Conservation (phyloP, 2,329 filamentous ascomycete genomes). For the Xylariaceae sp. region DNA sequence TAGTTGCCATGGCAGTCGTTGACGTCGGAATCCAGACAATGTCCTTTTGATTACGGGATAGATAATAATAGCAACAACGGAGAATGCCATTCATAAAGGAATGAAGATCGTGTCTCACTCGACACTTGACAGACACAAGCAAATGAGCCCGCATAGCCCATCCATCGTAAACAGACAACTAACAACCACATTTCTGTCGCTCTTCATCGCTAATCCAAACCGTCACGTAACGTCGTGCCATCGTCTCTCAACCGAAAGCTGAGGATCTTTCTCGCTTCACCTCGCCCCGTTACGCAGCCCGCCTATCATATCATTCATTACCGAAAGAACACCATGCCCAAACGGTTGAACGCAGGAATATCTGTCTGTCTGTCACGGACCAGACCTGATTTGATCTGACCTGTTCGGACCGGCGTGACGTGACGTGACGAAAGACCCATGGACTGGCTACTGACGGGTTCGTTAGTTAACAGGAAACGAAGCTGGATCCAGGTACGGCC, state of each 20-base stretch:
- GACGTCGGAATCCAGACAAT: neutral
- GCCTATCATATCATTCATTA: neutral
- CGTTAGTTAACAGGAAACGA: too few species aligned
- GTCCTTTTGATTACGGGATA: neutral
- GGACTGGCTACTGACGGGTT: too few species aligned
- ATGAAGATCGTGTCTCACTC: neutral
- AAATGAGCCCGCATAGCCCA: neutral
- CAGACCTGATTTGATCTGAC: too few species aligned
- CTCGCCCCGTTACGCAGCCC: neutral
- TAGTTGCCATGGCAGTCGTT: neutral
- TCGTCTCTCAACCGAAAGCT: neutral
- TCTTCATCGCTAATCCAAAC: neutral
- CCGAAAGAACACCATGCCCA: neutral
- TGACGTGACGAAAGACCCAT: neutral
- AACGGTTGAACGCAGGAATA: slow-evolving; percentile 8
- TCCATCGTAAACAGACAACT: neutral
- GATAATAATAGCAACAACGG: neutral
- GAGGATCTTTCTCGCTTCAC: neutral
- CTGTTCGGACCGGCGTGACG: too few species aligned
- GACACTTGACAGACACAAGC: too few species aligned
- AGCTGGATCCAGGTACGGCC: slow-evolving; percentile 18
- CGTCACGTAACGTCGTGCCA: neutral
- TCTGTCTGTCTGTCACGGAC: neutral
- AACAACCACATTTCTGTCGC: neutral
- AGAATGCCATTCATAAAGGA: neutral